A percentile compares a stretch with the other conserved stretches of the same genome.
phyloP scores from a whole-genome alignment of 2,329 filamentous ascomycete species.

The Dichotomopilus funicola region DNA sequence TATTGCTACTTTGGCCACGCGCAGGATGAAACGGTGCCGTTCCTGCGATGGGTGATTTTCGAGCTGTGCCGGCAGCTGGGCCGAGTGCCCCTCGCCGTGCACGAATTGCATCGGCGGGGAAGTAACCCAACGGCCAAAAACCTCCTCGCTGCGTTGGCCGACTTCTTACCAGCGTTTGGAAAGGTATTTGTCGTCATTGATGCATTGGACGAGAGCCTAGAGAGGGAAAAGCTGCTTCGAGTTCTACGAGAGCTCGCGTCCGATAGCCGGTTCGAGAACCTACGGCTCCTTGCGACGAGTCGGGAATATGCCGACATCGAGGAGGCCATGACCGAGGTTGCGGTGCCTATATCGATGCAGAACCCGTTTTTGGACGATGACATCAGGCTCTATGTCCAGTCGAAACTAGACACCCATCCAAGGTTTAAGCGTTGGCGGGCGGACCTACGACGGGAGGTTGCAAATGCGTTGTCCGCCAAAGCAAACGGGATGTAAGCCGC shows the following conservation, averaged over 20 bases:
- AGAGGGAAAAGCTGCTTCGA: conserved; percentile 19
- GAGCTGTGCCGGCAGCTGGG: conserved; percentile 23
- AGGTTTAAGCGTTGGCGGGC: conserved; percentile 4
- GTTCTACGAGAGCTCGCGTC: conserved; percentile 23
- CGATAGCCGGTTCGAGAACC: conserved; percentile 18
- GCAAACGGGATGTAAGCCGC: conserved; percentile 8
- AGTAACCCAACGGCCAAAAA: neutral
- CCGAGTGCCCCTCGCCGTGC: conserved; percentile 1
- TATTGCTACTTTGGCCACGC: conserved; percentile 27
- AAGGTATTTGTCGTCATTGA: conserved; percentile 25
- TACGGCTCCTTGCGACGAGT: conserved; percentile 29
- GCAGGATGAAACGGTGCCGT: conserved; percentile 25
- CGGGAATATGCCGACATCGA: conserved; percentile 28
- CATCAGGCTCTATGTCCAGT: conserved; percentile 14
- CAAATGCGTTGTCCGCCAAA: neutral
- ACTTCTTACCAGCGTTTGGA: conserved; percentile 9
- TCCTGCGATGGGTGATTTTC: conserved; percentile 24
- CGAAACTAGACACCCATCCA: neutral
- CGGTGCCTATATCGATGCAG: conserved; percentile 6
- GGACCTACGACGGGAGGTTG: neutral
- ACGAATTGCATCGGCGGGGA: conserved; percentile 5
- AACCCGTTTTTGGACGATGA: conserved; percentile 24
- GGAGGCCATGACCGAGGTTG: conserved; percentile 8
- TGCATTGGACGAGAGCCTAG: conserved; percentile 28
- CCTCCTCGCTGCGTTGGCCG: conserved; percentile 2